phyloP scores from a whole-genome alignment of 1,284 basidiomycete genomes.

The Irpex lacteus region DNA sequence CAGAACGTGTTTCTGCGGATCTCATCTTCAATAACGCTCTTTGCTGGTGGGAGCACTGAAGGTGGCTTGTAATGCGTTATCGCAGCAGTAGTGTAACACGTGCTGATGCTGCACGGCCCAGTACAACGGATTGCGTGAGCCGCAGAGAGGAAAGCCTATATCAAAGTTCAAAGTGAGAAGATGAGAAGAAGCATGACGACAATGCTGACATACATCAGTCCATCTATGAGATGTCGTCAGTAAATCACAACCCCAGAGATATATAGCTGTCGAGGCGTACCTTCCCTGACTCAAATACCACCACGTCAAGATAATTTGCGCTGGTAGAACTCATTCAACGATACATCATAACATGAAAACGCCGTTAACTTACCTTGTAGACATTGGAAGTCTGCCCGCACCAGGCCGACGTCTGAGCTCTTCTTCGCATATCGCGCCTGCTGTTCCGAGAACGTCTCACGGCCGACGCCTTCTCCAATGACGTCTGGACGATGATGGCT shows the following conservation, averaged over 20 bases:
- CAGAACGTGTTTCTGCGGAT: conserved; percentile 70
- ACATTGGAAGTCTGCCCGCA: conserved; percentile 54
- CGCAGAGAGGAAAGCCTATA: conserved; percentile 57
- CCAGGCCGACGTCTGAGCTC: conserved; percentile 45
- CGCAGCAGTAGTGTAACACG: conserved; percentile 47
- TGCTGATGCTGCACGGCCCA: conserved; percentile 65
- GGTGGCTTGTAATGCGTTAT: conserved; percentile 57
- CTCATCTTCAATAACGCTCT: conserved; percentile 65
- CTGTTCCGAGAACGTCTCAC: conserved; percentile 64
- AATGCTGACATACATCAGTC: conserved; percentile 53
- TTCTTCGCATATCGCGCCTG: conserved; percentile 59
- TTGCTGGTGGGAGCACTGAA: conserved; percentile 56
- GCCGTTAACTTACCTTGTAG: conserved; percentile 53
- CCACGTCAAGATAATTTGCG: conserved; percentile 61
- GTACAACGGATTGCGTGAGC: conserved; percentile 56
- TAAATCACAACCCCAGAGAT: background rate
- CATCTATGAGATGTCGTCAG: conserved; percentile 40
- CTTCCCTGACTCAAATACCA: conserved; percentile 73
- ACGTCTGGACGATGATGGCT: conserved; percentile 42
- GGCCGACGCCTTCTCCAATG: conserved; percentile 37
- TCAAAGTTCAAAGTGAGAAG: background rate
- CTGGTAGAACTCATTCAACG: conserved; percentile 30
- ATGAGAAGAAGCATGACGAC: background rate
- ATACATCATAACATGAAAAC: background rate
- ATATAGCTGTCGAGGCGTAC: conserved; percentile 31